Percentiles rank a stretch among this genome's conserved stretches.
These are phyloP conservation scores for Ganoderma meredithae DNA, from an alignment of 1,284 basidiomycete species.

Conservation along the genomic window DNA sequence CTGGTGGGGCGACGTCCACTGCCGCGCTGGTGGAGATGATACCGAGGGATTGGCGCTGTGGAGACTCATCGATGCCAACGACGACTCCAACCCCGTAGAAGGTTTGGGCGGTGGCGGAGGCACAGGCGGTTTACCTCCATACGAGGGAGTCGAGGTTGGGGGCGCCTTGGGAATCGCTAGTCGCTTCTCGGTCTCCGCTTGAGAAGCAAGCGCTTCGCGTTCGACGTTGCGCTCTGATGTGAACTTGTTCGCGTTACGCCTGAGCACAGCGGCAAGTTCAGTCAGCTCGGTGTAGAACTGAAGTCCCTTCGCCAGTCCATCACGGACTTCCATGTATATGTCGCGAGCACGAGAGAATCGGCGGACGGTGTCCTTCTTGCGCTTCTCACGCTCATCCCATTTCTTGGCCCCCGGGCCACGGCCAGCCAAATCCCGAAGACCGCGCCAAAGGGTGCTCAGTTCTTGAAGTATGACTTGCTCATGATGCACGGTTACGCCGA, in stretches of 20 bases:
- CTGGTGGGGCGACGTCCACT: constrained; percentile 35
- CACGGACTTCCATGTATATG: constrained; percentile 86
- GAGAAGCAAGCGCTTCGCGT: constrained; percentile 70
- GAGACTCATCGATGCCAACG: constrained; percentile 64
- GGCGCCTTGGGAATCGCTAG: constrained; percentile 47
- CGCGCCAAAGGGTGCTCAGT: constrained; percentile 74
- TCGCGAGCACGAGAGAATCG: constrained; percentile 82
- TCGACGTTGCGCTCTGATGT: constrained; percentile 73
- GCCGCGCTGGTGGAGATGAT: constrained; percentile 45
- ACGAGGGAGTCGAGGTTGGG: constrained; percentile 48
- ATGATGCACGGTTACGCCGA: constrained; percentile 79
- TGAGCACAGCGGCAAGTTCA: constrained; percentile 68
- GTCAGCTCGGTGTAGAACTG: constrained; percentile 90
- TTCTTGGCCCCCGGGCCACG: constrained; percentile 75
- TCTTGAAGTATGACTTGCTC: constrained; percentile 79
- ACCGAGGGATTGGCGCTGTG: constrained; percentile 40
- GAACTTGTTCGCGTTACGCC: constrained; percentile 69
- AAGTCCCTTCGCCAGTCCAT: constrained; percentile 88
- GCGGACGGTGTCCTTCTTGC: constrained; percentile 76
- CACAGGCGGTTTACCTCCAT: constrained; percentile 58
- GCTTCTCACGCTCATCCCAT: constrained; percentile 82
- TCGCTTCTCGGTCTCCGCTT: constrained; percentile 77
- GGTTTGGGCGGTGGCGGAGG: constrained; percentile 54
- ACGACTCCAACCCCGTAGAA: constrained; percentile 48
- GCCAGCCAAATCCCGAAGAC: constrained; percentile 75